A percentile compares a stretch with the other conserved stretches of the same genome.
These are phyloP conservation scores for Wickerhamomyces canadensis DNA, from an alignment of 805 yeast species.

Conservation along the genomic window DNA sequence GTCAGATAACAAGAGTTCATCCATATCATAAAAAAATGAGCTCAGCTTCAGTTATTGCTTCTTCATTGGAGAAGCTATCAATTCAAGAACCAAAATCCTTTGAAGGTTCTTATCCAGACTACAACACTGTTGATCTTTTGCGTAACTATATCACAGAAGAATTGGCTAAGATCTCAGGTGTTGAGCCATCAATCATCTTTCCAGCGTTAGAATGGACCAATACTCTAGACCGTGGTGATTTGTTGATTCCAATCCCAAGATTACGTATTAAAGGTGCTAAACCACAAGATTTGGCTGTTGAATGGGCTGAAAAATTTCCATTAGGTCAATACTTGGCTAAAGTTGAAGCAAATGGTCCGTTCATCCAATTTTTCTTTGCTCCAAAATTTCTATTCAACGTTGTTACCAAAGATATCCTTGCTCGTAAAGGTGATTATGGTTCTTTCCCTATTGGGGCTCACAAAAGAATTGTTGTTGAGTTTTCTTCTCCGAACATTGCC, in stretches of 20 bases:
- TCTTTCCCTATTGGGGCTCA: constrained; percentile 65
- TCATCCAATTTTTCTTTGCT: constrained; percentile 82
- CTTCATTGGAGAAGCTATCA: constrained; percentile 29
- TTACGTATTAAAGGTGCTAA: constrained; percentile 78
- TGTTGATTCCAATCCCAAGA: constrained; percentile 89
- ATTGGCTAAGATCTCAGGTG: constrained; percentile 66
- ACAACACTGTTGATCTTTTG: constrained; percentile 79
- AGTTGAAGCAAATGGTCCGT: constrained; percentile 83
- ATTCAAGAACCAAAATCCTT: constrained; percentile 36
- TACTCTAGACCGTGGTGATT: constrained; percentile 86
- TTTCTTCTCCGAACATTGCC: constrained; percentile 97
- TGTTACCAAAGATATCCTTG: constrained; percentile 65
- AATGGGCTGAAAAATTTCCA: constrained; percentile 78
- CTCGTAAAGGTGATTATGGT: constrained; percentile 61
- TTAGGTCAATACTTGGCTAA: constrained; percentile 60
- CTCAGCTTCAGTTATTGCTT: constrained; percentile 24
- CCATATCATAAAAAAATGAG: constrained; percentile 10
- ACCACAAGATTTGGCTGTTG: constrained; percentile 65
- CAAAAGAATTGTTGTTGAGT: constrained; percentile 75
- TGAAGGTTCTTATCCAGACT: constrained; percentile 66
- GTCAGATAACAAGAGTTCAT: neutral
- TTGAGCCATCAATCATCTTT: constrained; percentile 61
- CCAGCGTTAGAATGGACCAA: constrained; percentile 86
- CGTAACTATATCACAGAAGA: constrained; percentile 86
- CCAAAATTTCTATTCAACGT: constrained; percentile 59